These are phyloP conservation scores for Aspergillus fumigatus DNA, from an alignment of 2,329 filamentous ascomycete genomes.

Conservation along the genomic window DNA sequence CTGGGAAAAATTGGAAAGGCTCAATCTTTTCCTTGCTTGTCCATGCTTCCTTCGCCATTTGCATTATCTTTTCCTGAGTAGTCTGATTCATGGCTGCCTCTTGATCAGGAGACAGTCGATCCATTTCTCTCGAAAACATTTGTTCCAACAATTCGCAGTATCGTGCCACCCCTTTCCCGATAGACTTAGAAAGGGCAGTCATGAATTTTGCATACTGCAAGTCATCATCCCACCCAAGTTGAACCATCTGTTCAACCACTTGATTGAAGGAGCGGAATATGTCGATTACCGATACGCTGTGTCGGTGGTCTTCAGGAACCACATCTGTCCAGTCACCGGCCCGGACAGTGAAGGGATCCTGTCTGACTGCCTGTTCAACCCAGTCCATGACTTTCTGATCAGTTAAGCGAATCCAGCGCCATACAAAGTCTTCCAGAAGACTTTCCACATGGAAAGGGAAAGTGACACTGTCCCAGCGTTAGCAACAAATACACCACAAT, in stretches of 20 bases:
- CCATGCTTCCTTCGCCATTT: constrained; percentile 90
- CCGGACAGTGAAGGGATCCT: constrained; percentile 78
- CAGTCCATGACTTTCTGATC: constrained; percentile 76
- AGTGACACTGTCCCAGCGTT: constrained; percentile 41
- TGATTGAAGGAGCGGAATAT: constrained; percentile 93
- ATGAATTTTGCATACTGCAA: constrained; percentile 94
- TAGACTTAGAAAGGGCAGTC: constrained; percentile 82
- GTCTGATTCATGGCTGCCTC: constrained; percentile 71
- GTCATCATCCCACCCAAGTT: constrained; percentile 89
- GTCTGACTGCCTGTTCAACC: constrained; percentile 85
- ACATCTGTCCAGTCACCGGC: constrained; percentile 59
- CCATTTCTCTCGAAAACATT: constrained; percentile 86
- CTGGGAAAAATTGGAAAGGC: constrained; percentile 92
- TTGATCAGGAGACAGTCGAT: constrained; percentile 82
- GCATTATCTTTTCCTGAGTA: constrained; percentile 87
- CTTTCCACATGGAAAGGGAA: constrained; percentile 89
- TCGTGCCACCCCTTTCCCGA: constrained; percentile 73
- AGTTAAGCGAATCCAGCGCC: constrained; percentile 84
- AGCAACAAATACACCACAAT: constrained; percentile 4
- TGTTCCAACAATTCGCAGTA: constrained; percentile 92
- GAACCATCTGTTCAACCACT: constrained; percentile 77
- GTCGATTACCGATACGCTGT: constrained; percentile 90
- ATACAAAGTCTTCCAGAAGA: constrained; percentile 85
- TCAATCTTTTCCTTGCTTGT: constrained; percentile 87
- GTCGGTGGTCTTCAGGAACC: constrained; percentile 73